Base-by-base conservation (phyloP, 441 rosid species). In the Jatropha podagrica region DNA sequence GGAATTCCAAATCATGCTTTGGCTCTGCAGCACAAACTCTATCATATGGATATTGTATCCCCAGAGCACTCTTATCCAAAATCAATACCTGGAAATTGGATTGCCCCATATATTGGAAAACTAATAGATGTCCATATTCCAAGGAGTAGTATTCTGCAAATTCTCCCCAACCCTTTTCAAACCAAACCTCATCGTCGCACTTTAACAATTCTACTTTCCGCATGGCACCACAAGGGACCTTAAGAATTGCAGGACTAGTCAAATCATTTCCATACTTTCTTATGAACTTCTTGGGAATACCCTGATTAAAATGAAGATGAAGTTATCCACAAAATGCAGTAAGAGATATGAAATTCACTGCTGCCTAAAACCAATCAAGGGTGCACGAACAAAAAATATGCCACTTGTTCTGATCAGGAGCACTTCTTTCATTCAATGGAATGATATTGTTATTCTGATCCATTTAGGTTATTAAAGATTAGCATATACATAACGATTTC, bases 101-200 rank as follows among this genome's bases (percentile, higher is more conserved):
- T 23, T 64, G 68, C 8, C 77, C 79, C 37, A 12, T 38, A 62
- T 78, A 87, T 65, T 79, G 68, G 55, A 87, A 85, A n/a, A 76
- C 66, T 59, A 85, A 77, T 49, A 85, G 75, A 11, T 79, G 68
- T 4, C 85, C 83, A 65, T 37, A 63, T 2, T 10, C 32, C 40
- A 85, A 67, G 48, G 81, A 81, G 71, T 79, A 78, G 74, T 79
- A 77, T 64, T 83, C 77, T 7, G 69, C 78, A 75, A 87, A 85
- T 68, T 77, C 82, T 58, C 67, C 55, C 88, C 87, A 75, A 82
- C 74, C 72, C 12, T 49, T 49, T 49, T 7, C 13, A 7, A 49
- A 49, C 54, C 54, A 49, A 12, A 49, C 54, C 13, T 77, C 81
- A 32, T 65, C 80, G 61, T 77, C 77, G 63, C 15, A 12, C 66